Evolutionary conservation across 345 rosid genomes (phyloP).

Genomic region (Anastatica hierochuntica): DNA sequence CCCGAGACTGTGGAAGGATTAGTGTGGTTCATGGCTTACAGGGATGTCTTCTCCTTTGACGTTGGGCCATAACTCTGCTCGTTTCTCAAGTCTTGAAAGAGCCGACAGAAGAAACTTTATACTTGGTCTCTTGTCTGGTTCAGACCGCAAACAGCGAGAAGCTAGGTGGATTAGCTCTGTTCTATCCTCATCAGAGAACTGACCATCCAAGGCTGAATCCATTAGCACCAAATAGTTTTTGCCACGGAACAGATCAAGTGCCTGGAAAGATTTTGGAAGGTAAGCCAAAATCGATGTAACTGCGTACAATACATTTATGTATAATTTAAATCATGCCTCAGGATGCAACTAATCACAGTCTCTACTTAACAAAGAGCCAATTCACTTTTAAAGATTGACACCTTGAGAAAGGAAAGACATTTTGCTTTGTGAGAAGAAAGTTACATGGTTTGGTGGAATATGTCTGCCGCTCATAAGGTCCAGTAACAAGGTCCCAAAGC

Average conservation of each 20-base stretch:
- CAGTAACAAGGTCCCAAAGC: conserved; percentile 90
- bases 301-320: neutral
- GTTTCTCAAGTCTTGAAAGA: conserved; percentile 73
- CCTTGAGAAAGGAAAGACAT: conserved; percentile 1
- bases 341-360: conserved; percentile 1
- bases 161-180: conserved; percentile 77
- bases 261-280: conserved; percentile 41
- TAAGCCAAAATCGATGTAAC: neutral
- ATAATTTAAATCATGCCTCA: neutral
- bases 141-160: conserved; percentile 79
- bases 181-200: conserved; percentile 92
- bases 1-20: neutral
- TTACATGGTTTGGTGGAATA: conserved; percentile 98
- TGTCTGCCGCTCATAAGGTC: conserved; percentile 97
- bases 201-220: conserved; percentile 96
- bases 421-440: conserved; percentile 14
- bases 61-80: conserved; percentile 51
- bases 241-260: conserved; percentile 85
- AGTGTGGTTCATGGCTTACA: conserved; percentile 15
- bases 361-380: neutral
- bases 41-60: conserved; percentile 14
- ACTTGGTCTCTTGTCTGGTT: conserved; percentile 95
- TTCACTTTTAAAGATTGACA: neutral
- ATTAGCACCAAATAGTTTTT: conserved; percentile 87
- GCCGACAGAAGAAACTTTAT: conserved; percentile 70